Evolutionary conservation across 1,139 yeast species (phyloP).

Genomic region (Suhomyces panamericanus): DNA sequence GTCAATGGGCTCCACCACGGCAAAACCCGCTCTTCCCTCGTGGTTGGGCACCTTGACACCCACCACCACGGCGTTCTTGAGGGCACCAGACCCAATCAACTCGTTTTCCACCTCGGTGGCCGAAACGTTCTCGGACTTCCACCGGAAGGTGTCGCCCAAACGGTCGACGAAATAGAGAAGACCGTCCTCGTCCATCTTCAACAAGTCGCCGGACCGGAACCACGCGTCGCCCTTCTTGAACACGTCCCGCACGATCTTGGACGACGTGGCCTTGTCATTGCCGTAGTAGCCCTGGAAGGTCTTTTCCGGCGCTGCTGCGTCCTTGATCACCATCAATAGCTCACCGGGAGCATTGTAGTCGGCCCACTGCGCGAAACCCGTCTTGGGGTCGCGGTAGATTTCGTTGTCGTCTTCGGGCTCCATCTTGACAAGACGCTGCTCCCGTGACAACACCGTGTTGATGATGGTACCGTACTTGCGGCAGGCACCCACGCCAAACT

Average conservation of each 20-base stretch:
- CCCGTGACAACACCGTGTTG: conserved; percentile 52
- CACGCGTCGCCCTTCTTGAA: conserved; percentile 88
- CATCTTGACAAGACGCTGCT: conserved; percentile 67
- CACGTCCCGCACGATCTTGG: conserved; percentile 72
- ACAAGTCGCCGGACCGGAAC: conserved; percentile 85
- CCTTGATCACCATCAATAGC: conserved; percentile 70
- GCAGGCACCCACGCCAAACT: conserved; percentile 86
- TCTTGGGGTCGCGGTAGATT: conserved; percentile 66
- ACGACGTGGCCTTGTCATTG: conserved; percentile 73
- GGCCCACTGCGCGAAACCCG: conserved; percentile 55
- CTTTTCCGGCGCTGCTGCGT: conserved; percentile 61
- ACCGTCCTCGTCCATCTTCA: conserved; percentile 67
- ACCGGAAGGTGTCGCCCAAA: conserved; percentile 92
- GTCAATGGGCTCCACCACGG: conserved; percentile 62
- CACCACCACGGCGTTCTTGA: conserved; percentile 78
- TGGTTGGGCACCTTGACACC: conserved; percentile 86
- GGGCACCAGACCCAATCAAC: conserved; percentile 51
- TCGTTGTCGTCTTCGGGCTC: conserved; percentile 79
- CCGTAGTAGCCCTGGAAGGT: conserved; percentile 91
- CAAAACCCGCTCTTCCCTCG: conserved; percentile 95
- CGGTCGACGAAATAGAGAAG: conserved; percentile 85
- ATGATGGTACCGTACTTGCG: conserved; percentile 76
- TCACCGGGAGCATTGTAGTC: conserved; percentile 76
- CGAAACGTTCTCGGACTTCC: conserved; percentile 96
- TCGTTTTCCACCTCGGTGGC: conserved; percentile 91